A percentile compares a stretch with the other conserved stretches of the same genome.
These are phyloP conservation scores for Phoma sp. DNA, from an alignment of 2,329 filamentous ascomycete genomes.

Conservation along the genomic window DNA sequence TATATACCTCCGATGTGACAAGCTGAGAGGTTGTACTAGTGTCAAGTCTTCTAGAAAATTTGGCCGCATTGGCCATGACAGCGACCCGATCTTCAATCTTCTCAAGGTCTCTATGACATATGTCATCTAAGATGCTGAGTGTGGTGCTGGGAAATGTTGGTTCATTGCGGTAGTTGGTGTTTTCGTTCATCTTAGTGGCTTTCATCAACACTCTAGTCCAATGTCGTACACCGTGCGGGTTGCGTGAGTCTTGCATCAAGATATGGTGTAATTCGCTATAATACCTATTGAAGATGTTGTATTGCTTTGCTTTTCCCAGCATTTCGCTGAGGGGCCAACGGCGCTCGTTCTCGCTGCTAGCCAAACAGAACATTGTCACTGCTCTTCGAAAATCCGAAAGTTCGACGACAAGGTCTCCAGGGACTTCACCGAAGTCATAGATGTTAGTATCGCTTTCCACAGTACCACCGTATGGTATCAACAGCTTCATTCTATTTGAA, in stretches of 20 bases:
- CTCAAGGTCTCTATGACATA: constrained; percentile 19
- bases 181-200: background rate
- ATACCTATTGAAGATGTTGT: constrained; percentile 25
- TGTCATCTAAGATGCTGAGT: constrained; percentile 22
- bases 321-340: constrained; percentile 18
- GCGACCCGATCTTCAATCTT: constrained; percentile 22
- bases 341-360: constrained; percentile 2
- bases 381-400: constrained; percentile 17
- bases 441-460: background rate
- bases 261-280: background rate
- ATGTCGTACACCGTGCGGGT: background rate
- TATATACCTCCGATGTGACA: constrained; percentile 6
- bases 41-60: constrained; percentile 20
- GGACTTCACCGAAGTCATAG: constrained; percentile 12
- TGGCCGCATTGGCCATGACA: constrained; percentile 25
- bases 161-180: background rate
- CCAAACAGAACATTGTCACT: constrained; percentile 26
- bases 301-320: constrained; percentile 26
- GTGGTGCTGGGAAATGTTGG: constrained; percentile 19
- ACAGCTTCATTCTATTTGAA: constrained; percentile 19
- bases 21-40: constrained; percentile 4
- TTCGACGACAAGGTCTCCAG: constrained; percentile 21
- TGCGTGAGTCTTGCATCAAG: background rate
- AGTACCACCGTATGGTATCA: constrained; percentile 19
- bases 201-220: background rate